A percentile compares a stretch with the other conserved stretches of the same genome.
These are phyloP conservation scores for Fusarium nematophilum DNA, from an alignment of 2,329 filamentous ascomycete species.

Conservation along the genomic window DNA sequence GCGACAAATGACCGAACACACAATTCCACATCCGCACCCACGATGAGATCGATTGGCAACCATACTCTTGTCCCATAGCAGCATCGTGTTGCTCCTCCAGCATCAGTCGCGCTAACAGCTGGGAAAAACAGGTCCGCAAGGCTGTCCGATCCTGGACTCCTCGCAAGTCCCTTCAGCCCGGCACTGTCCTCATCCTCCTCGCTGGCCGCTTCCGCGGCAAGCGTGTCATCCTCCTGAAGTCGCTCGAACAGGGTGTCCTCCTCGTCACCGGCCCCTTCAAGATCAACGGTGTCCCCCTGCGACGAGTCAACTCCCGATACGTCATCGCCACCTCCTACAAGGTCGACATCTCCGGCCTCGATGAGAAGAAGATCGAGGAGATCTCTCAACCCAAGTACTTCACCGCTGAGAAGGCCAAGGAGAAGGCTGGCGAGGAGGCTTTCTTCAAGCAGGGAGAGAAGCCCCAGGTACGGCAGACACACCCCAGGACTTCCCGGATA, in stretches of 20 bases:
- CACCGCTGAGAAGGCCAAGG: slow-evolving; percentile 91
- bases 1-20: slow-evolving; percentile 28
- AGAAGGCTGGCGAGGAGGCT: slow-evolving; percentile 97
- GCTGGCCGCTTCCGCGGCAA: slow-evolving; percentile 99
- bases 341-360: slow-evolving; percentile 86
- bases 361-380: slow-evolving; percentile 89
- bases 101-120: slow-evolving; percentile 45
- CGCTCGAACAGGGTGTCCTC: slow-evolving; percentile 96
- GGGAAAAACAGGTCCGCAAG: slow-evolving; percentile 84
- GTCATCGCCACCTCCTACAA: slow-evolving; percentile 91
- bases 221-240: slow-evolving; percentile 99
- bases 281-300: slow-evolving; percentile 98
- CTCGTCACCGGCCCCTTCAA: slow-evolving; percentile 99
- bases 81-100: not conserved
- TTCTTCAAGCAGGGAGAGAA: slow-evolving; percentile 99
- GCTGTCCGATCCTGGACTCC: slow-evolving; percentile 87
- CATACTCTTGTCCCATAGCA: not conserved
- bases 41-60: slow-evolving; percentile 32
- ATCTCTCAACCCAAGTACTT: slow-evolving; percentile 88
- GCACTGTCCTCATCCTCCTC: slow-evolving; percentile 97
- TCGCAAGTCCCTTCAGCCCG: slow-evolving; percentile 90
- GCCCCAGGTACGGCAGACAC: slow-evolving; percentile 77
- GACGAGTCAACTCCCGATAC: slow-evolving; percentile 93
- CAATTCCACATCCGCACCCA: slow-evolving; percentile 21
- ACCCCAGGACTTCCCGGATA: not conserved